Evolutionary conservation across 345 rosid genomes (phyloP), one percentile per base, ranked within the genome.

Genomic region (Reutealis trisperma): DNA sequence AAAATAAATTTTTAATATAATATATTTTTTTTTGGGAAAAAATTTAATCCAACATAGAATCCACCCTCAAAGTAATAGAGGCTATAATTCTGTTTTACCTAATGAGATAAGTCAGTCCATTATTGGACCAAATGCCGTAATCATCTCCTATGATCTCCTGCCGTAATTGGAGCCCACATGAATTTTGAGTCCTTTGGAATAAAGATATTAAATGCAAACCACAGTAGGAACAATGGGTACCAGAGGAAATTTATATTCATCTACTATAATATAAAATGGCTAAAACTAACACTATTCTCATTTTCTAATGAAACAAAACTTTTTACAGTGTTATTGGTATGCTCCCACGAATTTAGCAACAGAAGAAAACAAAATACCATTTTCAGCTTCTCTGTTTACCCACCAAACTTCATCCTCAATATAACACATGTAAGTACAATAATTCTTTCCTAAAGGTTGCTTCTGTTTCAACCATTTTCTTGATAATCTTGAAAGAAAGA

Each of bases 331-430:
- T 62, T 30, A 30, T 62, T 27, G 6, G 41, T 30, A 37, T 67
- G 55, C 54, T 68, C 37, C 52, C 18, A 13, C 37, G 14, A 68
- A 47, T 70, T 70, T 30, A 25, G 73, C 41, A 16, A 70, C 73
- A 51, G 21, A 58, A 66, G 37, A 71, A 79, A 61, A 49, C 77
- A 74, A 72, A n/a, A 58, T 24, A 68, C 76, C 72, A 81, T 69
- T 49, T 41, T 62, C 67, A 63, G 55, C 57, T 77, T 74, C 76
- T 63, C 13, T 37, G 60, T 24, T 47, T 22, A 9, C 81, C 62
- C 65, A 63, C 78, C 70, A 72, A 78, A 65, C 83, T 42, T 21
- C 75, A 0, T 13, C 57, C 22, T 55, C 63, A 37, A 54, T 42
- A 42, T 37, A 30, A 58, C 77, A 45, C 68, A 30, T 71, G 70